Base-by-base conservation (phyloP, 106 monocot genomes). In the Hemerocallis citrina region DNA sequence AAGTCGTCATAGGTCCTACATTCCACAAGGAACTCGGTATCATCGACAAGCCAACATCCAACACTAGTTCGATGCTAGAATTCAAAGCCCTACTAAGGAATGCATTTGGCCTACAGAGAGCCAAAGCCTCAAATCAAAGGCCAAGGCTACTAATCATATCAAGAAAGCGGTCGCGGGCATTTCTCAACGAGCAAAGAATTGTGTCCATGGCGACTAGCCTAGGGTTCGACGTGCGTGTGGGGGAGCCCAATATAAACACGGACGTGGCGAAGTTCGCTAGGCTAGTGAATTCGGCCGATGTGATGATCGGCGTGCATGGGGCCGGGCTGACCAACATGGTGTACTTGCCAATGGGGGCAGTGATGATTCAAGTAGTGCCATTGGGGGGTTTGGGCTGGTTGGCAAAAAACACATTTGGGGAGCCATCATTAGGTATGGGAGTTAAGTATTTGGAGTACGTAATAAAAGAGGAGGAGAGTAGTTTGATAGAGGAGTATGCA, bases 321-420 rank as follows among this genome's bases (percentile, higher is more conserved):
- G 79, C 85, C 0, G 91, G 86, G 52, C 79, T 91, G 15, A 86
- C 91, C 13, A 86, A 91, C 70, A 77, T 91, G 79, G 61, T 91
- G 54, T 91, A 79, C 73, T 66, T 91, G 38, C 86, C 91, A 0
- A 57, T 63, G 6, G 74, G 72, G 0, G 91, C 86, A 0, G 86
- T 86, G 63, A 68, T 91, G 30, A 72, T 89, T 12, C 84, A 85
- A 39, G 59, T 89, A 13, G 74, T 85, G 0, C 89, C 89, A 3
- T 51, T 75, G 12, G 89, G 89, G 0, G 70, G 73, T 11, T 52
- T 85, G 28, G 77, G 76, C 27, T 76, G 73, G 75, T 6, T 89
- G 32, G 81, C 81, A 0, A 55, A 72, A 17, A 62, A 55, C 5
- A 72, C 64, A 3, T 89, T 85, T 41, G 33, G 38, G 66, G 72